Conservation (phyloP, 2,329 filamentous ascomycete genomes). For the Volutella citrinella region DNA sequence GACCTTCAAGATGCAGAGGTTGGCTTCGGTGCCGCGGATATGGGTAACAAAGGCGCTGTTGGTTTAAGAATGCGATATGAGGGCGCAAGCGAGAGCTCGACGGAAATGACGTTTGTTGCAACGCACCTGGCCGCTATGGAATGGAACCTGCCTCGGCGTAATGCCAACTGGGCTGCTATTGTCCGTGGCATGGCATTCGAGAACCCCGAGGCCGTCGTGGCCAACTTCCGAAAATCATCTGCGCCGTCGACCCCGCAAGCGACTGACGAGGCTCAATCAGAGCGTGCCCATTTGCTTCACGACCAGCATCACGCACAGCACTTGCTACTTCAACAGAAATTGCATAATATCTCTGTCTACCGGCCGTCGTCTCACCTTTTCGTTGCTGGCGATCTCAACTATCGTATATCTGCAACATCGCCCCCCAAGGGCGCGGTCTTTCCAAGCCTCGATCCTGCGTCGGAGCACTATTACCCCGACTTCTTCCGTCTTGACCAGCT, state of each 20-base stretch:
- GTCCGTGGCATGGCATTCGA: slow-evolving; percentile 77
- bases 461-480: slow-evolving; percentile 58
- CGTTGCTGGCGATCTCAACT: slow-evolving; percentile 90
- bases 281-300: slow-evolving; percentile 31
- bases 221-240: slow-evolving; percentile 22
- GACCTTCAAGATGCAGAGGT: slow-evolving; percentile 75
- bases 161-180: slow-evolving; percentile 85
- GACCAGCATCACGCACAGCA: slow-evolving; percentile 34
- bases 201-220: slow-evolving; percentile 42
- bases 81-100: slow-evolving; percentile 32
- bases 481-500: slow-evolving; percentile 80
- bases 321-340: slow-evolving; percentile 37
- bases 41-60: slow-evolving; percentile 95
- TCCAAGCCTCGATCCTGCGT: slow-evolving; percentile 57
- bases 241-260: slow-evolving; percentile 20
- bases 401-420: slow-evolving; percentile 70
- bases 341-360: slow-evolving; percentile 67
- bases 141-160: slow-evolving; percentile 69
- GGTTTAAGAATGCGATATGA: slow-evolving; percentile 68
- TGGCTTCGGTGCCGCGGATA: slow-evolving; percentile 79
- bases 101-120: slow-evolving; percentile 79
- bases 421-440: slow-evolving; percentile 61
- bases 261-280: slow-evolving; percentile 21
- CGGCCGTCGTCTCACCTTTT: slow-evolving; percentile 75
- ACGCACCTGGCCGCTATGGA: slow-evolving; percentile 91